Evolutionary conservation across 179 eudicot genomes (phyloP), one percentile per base, ranked within the genome.

Genomic region (Silene noctiflora): DNA sequence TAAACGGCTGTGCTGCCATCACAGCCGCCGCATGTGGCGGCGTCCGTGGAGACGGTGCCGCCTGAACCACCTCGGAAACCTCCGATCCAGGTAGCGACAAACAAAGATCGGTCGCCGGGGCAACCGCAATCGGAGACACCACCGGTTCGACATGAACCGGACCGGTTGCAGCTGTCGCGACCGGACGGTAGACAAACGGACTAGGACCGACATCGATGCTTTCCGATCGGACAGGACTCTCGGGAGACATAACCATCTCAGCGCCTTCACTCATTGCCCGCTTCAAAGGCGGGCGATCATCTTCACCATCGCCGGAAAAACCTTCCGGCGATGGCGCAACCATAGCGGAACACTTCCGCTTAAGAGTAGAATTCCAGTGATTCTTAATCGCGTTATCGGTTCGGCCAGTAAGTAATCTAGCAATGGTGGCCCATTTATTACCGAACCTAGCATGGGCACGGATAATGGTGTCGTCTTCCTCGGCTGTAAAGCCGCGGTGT

Each of bases 371-470:
- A 71, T 85, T 85, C 87, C 87, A 85, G 46, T 85, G 87, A 51
- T 85, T 85, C 68, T 85, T 85, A 0, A 85, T 83, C 4, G 87
- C 87, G 80, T 85, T 85, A 53, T 85, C 87, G 21, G 87, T 85
- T 0, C 87, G 74, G 19, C 87, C 87, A 67, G 64, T 80, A 1
- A 85, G 44, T 0, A 85, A 61, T 4, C 87, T 68, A 1, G 87
- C 87, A 16, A 85, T 85, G 48, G 87, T 85, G 11, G 87, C 87
- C 87, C 87, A 85, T 33, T 80, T 85, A 67, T 85, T 85, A 5
- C 87, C 87, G 48, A 85, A 82, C 65, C 87, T 48, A 3, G 88
- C 84, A 29, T 85, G 88, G 2, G 88, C 88, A 1, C 84, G 80
- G 64, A 85, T 70, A 31, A 83, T 85, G 29, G 86, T 83, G 6